phyloP scores from a whole-genome alignment of 768 basidiomycete species.

The Grammothele lineata region DNA sequence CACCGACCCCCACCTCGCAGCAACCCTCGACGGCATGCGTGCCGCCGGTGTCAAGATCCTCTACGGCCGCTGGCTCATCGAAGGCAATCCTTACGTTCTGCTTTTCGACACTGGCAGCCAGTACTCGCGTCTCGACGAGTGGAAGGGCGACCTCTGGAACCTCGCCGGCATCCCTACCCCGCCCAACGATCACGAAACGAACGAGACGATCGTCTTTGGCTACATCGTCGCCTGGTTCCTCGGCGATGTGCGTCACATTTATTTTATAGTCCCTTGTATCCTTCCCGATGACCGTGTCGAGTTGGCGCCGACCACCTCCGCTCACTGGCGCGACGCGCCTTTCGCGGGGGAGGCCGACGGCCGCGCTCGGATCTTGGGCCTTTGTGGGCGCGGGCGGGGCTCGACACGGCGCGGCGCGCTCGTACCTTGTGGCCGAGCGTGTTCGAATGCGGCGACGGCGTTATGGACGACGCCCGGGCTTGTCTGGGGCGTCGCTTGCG shows the following conservation, averaged over 20 bases:
- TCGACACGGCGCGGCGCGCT: too few species aligned
- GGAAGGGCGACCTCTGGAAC: slow-evolving; percentile 99
- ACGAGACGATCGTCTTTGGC: slow-evolving; percentile 96
- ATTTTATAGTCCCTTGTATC: not conserved
- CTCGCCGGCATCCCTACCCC: slow-evolving; percentile 96
- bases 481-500: not conserved
- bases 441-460: not conserved
- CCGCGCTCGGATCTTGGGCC: not conserved
- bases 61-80: slow-evolving; percentile 98
- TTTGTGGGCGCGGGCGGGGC: too few species aligned
- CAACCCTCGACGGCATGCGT: slow-evolving; percentile 77
- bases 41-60: slow-evolving; percentile 88
- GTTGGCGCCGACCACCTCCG: slow-evolving; percentile 2
- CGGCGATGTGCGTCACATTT: slow-evolving; percentile 70
- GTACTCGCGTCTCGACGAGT: slow-evolving; percentile 89
- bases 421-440: not conserved
- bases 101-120: slow-evolving; percentile 93
- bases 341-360: too few species aligned
- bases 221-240: slow-evolving; percentile 99
- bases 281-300: slow-evolving; percentile 2
- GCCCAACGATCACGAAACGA: slow-evolving; percentile 95
- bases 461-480: not conserved
- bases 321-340: too few species aligned
- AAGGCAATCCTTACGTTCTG: slow-evolving; percentile 91
- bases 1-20: slow-evolving; percentile 70